Evolutionary conservation across 768 basidiomycete species (phyloP).

Genomic region (Xerocomus spinulosus): DNA sequence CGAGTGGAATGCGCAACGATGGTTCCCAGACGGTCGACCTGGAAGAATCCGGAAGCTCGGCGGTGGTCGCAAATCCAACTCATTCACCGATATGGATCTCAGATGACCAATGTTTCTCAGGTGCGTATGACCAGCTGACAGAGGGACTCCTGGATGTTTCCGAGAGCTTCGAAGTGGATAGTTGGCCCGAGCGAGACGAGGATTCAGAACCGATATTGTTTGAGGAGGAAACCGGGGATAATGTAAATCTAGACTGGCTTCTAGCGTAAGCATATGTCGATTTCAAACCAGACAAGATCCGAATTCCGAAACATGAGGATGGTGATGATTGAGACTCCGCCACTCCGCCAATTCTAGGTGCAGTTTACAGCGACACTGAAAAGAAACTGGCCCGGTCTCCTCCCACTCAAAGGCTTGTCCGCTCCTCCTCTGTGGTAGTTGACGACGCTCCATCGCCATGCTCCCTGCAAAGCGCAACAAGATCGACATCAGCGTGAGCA

Average conservation of each 20-base stretch:
- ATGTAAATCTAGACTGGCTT: slow-evolving; percentile 4
- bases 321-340: slow-evolving; percentile 19
- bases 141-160: slow-evolving; percentile 3
- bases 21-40: slow-evolving; percentile 11
- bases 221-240: slow-evolving; percentile 3
- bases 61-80: slow-evolving; percentile 1
- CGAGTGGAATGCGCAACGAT: slow-evolving; percentile 6
- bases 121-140: slow-evolving; percentile 15
- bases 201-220: slow-evolving; percentile 18
- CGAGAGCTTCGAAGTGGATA: slow-evolving; percentile 14
- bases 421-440: slow-evolving; percentile 22
- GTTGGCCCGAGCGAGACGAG: slow-evolving; percentile 1
- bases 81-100: slow-evolving; percentile 7
- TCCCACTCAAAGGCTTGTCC: slow-evolving; percentile 17
- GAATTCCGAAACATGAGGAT: slow-evolving; percentile 32
- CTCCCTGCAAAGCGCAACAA: slow-evolving; percentile 81
- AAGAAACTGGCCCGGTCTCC: slow-evolving; percentile 7
- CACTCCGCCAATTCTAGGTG: slow-evolving; percentile 23
- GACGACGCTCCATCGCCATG: slow-evolving; percentile 41
- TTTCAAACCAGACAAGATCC: slow-evolving; percentile 20
- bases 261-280: slow-evolving; percentile 1
- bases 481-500: slow-evolving; percentile 86
- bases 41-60: slow-evolving; percentile 17
- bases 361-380: slow-evolving; percentile 13
- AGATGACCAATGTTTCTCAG: slow-evolving; percentile 11